Evolutionary conservation across 306 rosid species (phyloP).

Genomic region (Medicago ruthenica): DNA sequence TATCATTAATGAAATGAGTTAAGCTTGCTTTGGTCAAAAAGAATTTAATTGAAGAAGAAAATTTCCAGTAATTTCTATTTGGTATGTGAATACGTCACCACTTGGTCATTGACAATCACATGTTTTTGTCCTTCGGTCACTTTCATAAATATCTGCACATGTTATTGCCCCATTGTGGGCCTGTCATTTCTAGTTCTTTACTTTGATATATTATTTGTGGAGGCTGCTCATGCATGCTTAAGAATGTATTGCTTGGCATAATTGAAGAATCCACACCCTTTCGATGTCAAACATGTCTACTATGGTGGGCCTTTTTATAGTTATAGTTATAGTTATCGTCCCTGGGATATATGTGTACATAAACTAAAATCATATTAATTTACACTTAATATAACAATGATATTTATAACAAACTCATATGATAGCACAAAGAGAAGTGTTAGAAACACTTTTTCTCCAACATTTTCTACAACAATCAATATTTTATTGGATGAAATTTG

Average conservation of each 20-base stretch:
- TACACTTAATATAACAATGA: too few species aligned
- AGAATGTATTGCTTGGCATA: constrained; percentile 45
- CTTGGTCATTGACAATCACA: constrained; percentile 49
- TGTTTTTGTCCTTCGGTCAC: constrained; percentile 54
- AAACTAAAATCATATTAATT: not conserved
- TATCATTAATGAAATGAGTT: too few species aligned
- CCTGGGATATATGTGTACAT: not conserved
- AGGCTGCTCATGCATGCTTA: constrained; percentile 43
- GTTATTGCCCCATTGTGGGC: constrained; percentile 61
- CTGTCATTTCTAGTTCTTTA: constrained; percentile 53
- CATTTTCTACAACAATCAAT: too few species aligned
- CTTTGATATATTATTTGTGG: constrained; percentile 52
- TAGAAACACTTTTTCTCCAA: too few species aligned
- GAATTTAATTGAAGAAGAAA: too few species aligned
- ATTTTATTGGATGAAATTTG: too few species aligned
- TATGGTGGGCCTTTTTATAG: not conserved
- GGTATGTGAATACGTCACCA: not conserved
- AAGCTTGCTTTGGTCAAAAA: too few species aligned
- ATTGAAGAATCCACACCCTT: constrained; percentile 50
- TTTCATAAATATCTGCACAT: constrained; percentile 54
- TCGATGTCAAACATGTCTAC: not conserved
- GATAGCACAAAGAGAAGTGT: too few species aligned
- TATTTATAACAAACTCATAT: too few species aligned
- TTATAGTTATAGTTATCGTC: not conserved
- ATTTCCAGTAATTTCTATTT: too few species aligned